Percentiles rank a stretch among this genome's conserved stretches.
These are phyloP conservation scores for Williopsis jadinii DNA, from an alignment of 1,139 yeast species.

Conservation along the genomic window DNA sequence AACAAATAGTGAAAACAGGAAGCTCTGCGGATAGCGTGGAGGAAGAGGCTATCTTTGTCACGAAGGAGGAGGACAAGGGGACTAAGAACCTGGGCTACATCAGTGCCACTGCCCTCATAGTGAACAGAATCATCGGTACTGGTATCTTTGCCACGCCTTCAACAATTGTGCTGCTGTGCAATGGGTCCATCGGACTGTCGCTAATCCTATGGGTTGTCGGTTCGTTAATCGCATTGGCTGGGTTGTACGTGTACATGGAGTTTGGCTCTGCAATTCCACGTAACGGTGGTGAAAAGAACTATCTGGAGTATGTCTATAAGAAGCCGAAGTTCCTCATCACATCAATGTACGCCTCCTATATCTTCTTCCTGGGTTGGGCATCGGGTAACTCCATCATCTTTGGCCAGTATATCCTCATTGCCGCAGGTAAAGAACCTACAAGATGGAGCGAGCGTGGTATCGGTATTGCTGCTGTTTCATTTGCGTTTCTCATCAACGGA, in stretches of 20 bases:
- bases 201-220: conserved; percentile 76
- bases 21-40: background rate
- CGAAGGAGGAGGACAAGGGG: conserved; percentile 21
- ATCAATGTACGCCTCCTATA: conserved; percentile 71
- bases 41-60: background rate
- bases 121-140: conserved; percentile 82
- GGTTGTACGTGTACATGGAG: conserved; percentile 73
- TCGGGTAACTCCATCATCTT: conserved; percentile 59
- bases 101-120: conserved; percentile 36
- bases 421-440: conserved; percentile 61
- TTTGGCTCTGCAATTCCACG: conserved; percentile 80
- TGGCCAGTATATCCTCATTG: conserved; percentile 49
- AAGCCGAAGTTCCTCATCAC: conserved; percentile 66
- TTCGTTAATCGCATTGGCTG: conserved; percentile 64
- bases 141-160: conserved; percentile 85
- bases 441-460: conserved; percentile 74
- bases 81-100: conserved; percentile 23
- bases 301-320: conserved; percentile 63
- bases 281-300: conserved; percentile 86
- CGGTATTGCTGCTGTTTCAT: conserved; percentile 68
- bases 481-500: conserved; percentile 62
- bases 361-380: conserved; percentile 79
- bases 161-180: conserved; percentile 51
- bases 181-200: conserved; percentile 73
- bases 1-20: no score